Percentiles rank a stretch among this genome's conserved stretches.
Evolutionary conservation across 306 rosid genomes (phyloP).

Genomic region (Lathyrus aphaca): DNA sequence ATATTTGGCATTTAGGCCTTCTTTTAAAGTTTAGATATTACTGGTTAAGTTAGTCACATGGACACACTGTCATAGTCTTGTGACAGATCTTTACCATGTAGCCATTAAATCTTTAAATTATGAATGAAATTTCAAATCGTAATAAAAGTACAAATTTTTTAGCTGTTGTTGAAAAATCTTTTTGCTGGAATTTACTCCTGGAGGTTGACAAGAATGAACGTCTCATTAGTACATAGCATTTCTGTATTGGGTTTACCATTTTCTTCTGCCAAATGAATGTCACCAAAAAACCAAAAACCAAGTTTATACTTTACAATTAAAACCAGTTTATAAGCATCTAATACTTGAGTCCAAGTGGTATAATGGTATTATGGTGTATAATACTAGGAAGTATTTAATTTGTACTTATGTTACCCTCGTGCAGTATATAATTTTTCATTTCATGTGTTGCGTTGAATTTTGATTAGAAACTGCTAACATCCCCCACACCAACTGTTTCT

Average conservation of each 20-base stretch:
- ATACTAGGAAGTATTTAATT: slow-evolving; percentile 1
- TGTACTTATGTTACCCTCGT: slow-evolving; percentile 5
- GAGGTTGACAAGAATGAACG: slow-evolving; percentile 14
- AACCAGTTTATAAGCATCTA: slow-evolving; percentile 28
- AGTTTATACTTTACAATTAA: slow-evolving; percentile 8
- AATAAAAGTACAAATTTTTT: slow-evolving; percentile 13
- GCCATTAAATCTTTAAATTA: slow-evolving; percentile 26
- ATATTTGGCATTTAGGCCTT: slow-evolving; percentile 20
- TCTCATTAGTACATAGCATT: slow-evolving; percentile 20
- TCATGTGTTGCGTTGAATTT: slow-evolving; percentile 26
- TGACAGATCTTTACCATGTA: slow-evolving; percentile 25
- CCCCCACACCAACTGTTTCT: slow-evolving; percentile 30
- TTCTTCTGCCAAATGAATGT: slow-evolving; percentile 6
- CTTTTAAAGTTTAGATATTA: slow-evolving; percentile 1
- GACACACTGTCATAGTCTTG: slow-evolving; percentile 1
- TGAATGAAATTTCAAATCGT: slow-evolving; percentile 32
- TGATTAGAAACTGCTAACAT: slow-evolving; percentile 34
- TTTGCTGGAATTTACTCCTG: slow-evolving; percentile 1
- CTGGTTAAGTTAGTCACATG: slow-evolving; percentile 34
- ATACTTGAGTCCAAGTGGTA: slow-evolving; percentile 37
- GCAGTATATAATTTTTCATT: slow-evolving; percentile 5
- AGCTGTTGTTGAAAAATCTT: not conserved
- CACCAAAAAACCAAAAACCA: not conserved
- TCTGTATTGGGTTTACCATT: slow-evolving; percentile 13
- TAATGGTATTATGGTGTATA: slow-evolving; percentile 19